Base-by-base conservation (phyloP, 768 basidiomycete species). In the Phaeotremella fagi region DNA sequence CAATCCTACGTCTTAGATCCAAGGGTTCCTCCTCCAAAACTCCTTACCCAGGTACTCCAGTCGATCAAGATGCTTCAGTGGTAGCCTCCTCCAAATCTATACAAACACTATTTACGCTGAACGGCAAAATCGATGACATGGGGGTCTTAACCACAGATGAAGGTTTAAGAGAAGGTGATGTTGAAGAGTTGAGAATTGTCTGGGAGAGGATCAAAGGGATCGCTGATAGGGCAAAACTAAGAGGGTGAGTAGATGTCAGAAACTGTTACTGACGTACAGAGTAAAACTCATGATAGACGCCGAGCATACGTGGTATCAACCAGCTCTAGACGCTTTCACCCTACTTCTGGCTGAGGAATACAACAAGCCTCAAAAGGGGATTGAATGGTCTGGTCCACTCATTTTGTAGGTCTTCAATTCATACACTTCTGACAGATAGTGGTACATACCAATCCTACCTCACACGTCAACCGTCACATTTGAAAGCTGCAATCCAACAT, bases 401-500 rank as follows among this genome's bases (percentile, higher is more conserved):
- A 60, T 71, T 48, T 71, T 58, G 66, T 70, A 42, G 27, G 66
- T 54, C 28, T 20, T 41, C n/a, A 36, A 50, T 31, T 54, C 44
- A 37, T 23, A 9, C 16, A 27, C 28, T 6, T 3, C 22, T 48
- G 37, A 43, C 27, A 3, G 1, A 20, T 41, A 91, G 91, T 71
- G 84, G 81, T 1, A 95, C 91, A 0, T 90, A 84, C 75, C 91
- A 97, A 69, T 86, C 89, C 0, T 95, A 94, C 74, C 81, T 95
- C 22, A 81, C 82, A 37, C 79, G 89, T 83, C 85, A 51, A 26
- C 85, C 84, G 3, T 70, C 75, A n/a, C 83, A 89, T 60, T 80
- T 95, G 3, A 75, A 75, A 0, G 82, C 82, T 18, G 80, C 83
- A 31, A 75, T 92, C 41, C 75, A 74, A 14, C 85, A 87, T 46